Conservation (phyloP, 1,284 basidiomycete genomes). For the Ustilago crameri region DNA sequence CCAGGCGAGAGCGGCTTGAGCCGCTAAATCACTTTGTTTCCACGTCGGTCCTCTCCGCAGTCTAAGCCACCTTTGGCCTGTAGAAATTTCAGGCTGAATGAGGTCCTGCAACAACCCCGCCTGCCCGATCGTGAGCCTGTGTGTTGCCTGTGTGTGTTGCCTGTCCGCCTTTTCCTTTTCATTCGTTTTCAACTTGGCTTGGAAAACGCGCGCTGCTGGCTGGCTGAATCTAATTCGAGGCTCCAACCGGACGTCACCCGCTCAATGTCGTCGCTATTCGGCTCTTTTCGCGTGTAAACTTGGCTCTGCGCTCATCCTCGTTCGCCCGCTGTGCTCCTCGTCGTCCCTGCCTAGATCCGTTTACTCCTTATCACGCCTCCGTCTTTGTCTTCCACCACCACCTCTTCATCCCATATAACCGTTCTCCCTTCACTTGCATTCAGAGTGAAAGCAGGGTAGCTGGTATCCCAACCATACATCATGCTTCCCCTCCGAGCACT, state of each 20-base stretch:
- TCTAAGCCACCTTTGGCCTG: background rate
- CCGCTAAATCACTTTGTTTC: too few relatives aligned
- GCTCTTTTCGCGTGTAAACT: constrained; percentile 38
- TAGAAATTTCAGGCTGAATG: constrained; percentile 8
- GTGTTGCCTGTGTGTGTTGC: constrained; percentile 2
- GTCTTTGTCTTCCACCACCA: constrained; percentile 20
- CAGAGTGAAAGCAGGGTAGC: constrained; percentile 48
- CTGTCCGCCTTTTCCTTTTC: constrained; percentile 3
- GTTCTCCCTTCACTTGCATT: constrained; percentile 1
- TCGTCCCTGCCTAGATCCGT: constrained; percentile 4
- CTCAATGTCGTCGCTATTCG: constrained; percentile 27
- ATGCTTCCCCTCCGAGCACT: constrained; percentile 58
- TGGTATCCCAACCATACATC: constrained; percentile 28
- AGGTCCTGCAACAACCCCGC: constrained; percentile 6
- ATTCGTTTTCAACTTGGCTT: too few relatives aligned
- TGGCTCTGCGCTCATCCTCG: constrained; percentile 12
- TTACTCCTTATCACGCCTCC: constrained; percentile 5
- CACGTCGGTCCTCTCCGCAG: constrained; percentile 5
- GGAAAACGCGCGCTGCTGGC: constrained; percentile 22
- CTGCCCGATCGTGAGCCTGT: constrained; percentile 2
- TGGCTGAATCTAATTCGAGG: constrained; percentile 3
- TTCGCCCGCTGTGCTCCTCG: constrained; percentile 17
- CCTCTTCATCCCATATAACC: constrained; percentile 8
- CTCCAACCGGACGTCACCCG: constrained; percentile 10
- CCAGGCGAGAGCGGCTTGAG: too few relatives aligned